phyloP scores from a whole-genome alignment of 768 basidiomycete species.

The Coprinopsis cinerea region DNA sequence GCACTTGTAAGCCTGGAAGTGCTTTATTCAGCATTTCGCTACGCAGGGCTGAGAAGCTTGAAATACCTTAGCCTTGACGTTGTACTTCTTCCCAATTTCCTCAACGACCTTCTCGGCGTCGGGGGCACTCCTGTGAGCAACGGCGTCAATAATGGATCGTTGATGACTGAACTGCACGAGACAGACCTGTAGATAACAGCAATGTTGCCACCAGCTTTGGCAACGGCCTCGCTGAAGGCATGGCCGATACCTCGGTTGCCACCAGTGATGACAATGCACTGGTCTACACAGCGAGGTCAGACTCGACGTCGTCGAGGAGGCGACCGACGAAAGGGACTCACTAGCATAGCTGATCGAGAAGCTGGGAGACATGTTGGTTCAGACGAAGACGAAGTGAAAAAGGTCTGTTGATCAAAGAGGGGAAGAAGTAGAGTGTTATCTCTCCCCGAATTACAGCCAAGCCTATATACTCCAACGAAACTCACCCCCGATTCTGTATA shows the following conservation, averaged over 20 bases:
- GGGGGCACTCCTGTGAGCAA: conserved; percentile 32
- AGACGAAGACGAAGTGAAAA: no score
- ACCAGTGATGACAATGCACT: conserved; percentile 48
- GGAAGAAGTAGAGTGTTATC: no score
- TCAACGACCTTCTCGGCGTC: conserved; percentile 44
- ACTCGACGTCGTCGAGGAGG: no score
- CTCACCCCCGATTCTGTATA: no score
- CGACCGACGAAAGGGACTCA: no score
- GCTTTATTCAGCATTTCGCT: no score
- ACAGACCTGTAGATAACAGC: conserved; percentile 55
- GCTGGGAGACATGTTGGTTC: no score
- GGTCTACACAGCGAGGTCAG: background rate
- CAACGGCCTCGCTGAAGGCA: conserved; percentile 47
- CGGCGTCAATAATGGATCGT: background rate
- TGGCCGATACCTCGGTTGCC: conserved; percentile 58
- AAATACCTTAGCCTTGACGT: conserved; percentile 35
- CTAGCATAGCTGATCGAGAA: no score
- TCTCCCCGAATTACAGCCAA: no score
- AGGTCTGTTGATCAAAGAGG: no score
- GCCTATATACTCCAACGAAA: no score
- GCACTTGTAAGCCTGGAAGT: conserved; percentile 49
- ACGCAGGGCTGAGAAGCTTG: background rate
- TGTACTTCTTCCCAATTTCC: conserved; percentile 41
- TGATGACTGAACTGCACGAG: background rate
- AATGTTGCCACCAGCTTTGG: conserved; percentile 49